Conservation (phyloP, 2,329 filamentous ascomycete species). For the Emergomyces africanus region DNA sequence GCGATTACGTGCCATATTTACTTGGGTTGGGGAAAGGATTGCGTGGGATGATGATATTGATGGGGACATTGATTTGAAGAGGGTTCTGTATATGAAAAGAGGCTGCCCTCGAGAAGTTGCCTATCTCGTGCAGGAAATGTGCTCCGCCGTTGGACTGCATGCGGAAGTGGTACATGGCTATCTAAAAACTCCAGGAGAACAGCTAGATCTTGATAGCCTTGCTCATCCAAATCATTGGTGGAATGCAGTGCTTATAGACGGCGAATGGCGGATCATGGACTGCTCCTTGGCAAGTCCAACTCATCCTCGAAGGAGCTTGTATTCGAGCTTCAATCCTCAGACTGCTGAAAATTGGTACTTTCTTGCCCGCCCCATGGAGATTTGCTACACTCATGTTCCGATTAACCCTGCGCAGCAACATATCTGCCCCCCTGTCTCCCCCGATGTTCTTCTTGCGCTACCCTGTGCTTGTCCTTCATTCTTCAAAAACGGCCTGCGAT, state of each 20-base stretch:
- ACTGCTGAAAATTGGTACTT: constrained; percentile 87
- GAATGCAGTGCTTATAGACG: constrained; percentile 88
- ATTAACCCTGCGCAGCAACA: constrained; percentile 82
- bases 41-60: constrained; percentile 91
- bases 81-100: constrained; percentile 71
- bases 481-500: constrained; percentile 67
- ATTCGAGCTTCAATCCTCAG: constrained; percentile 58
- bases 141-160: constrained; percentile 71
- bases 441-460: constrained; percentile 73
- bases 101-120: constrained; percentile 86
- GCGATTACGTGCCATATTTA: constrained; percentile 85
- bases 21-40: constrained; percentile 91
- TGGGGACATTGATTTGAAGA: constrained; percentile 60
- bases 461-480: constrained; percentile 77
- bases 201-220: constrained; percentile 64
- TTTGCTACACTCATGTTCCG: constrained; percentile 93
- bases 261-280: constrained; percentile 94
- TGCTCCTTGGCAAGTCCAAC: constrained; percentile 85
- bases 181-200: constrained; percentile 78
- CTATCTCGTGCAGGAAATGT: constrained; percentile 83
- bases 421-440: constrained; percentile 74
- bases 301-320: constrained; percentile 64
- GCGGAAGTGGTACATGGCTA: constrained; percentile 82
- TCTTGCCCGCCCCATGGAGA: constrained; percentile 72
- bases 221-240: constrained; percentile 94